Conservation (phyloP, 108 stramenopile genomes). For the Fragilaria radians region DNA sequence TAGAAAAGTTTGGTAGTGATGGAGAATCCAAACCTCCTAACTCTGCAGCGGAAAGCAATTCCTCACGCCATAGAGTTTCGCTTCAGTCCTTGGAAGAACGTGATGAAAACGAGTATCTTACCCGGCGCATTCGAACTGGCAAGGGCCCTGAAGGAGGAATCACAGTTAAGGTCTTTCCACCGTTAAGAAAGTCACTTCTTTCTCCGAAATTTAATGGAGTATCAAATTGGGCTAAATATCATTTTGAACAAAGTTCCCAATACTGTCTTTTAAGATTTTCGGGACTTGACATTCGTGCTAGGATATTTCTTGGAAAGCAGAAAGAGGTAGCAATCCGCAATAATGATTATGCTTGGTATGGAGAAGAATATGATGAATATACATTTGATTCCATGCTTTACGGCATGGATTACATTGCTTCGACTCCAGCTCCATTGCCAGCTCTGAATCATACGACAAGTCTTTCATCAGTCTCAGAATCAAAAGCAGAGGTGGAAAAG, state of each 20-base stretch:
- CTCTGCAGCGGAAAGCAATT: background rate
- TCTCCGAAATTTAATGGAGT: background rate
- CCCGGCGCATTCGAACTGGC: slow-evolving; percentile 67
- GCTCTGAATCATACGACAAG: slow-evolving; percentile 8
- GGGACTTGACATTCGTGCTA: slow-evolving; percentile 62
- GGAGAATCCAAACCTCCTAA: slow-evolving; percentile 5
- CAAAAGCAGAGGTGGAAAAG: slow-evolving; percentile 16
- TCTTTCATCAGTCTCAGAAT: background rate
- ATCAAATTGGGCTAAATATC: slow-evolving; percentile 42
- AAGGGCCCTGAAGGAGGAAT: slow-evolving; percentile 68
- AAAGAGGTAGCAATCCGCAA: slow-evolving; percentile 14
- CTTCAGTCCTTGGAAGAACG: background rate
- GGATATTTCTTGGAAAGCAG: slow-evolving; percentile 48
- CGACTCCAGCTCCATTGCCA: slow-evolving; percentile 34
- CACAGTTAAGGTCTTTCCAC: slow-evolving; percentile 48
- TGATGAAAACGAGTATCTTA: slow-evolving; percentile 40
- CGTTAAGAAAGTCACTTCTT: slow-evolving; percentile 1
- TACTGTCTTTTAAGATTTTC: slow-evolving; percentile 57
- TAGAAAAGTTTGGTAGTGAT: slow-evolving; percentile 45
- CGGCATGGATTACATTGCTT: slow-evolving; percentile 58
- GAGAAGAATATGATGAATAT: slow-evolving; percentile 41
- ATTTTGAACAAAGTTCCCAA: slow-evolving; percentile 30
- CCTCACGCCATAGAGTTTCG: background rate
- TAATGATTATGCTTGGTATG: slow-evolving; percentile 17
- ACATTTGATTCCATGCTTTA: slow-evolving; percentile 64